Percentiles rank a stretch among this genome's conserved stretches.
Conservation (phyloP, 2,329 filamentous ascomycete species). For the Colletotrichum horii region DNA sequence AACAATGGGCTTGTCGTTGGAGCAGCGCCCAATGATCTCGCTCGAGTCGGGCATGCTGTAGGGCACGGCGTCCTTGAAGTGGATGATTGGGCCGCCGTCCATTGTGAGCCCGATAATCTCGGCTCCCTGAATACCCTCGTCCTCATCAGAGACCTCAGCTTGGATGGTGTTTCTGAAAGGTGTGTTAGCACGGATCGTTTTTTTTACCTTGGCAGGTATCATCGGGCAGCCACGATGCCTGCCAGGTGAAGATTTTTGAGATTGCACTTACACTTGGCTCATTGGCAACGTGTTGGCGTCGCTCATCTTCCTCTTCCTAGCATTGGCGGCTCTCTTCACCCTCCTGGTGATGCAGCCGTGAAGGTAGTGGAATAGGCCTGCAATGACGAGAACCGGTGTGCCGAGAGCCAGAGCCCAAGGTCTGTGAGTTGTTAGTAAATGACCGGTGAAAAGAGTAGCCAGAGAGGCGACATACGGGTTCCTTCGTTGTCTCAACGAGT, state of each 20-base stretch:
- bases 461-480: conserved; percentile 50
- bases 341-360: conserved; percentile 43
- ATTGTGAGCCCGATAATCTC: conserved; percentile 50
- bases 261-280: conserved; percentile 47
- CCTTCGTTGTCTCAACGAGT: conserved; percentile 52
- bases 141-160: conserved; percentile 29
- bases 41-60: conserved; percentile 34
- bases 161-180: conserved; percentile 39
- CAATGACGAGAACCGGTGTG: conserved; percentile 64
- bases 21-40: conserved; percentile 41
- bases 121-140: conserved; percentile 31
- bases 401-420: conserved; percentile 65
- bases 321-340: conserved; percentile 33
- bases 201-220: conserved; percentile 14
- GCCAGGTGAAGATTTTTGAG: neutral
- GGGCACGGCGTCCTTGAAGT: conserved; percentile 41
- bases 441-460: neutral
- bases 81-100: conserved; percentile 51
- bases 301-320: conserved; percentile 26
- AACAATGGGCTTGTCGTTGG: conserved; percentile 40
- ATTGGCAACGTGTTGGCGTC: conserved; percentile 36
- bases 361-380: conserved; percentile 55
- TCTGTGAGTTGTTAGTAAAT: conserved; percentile 28
- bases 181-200: conserved; percentile 22
- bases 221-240: conserved; percentile 8